phyloP scores from a whole-genome alignment of 2,329 filamentous ascomycete genomes.

The Cladophialophora bantiana region DNA sequence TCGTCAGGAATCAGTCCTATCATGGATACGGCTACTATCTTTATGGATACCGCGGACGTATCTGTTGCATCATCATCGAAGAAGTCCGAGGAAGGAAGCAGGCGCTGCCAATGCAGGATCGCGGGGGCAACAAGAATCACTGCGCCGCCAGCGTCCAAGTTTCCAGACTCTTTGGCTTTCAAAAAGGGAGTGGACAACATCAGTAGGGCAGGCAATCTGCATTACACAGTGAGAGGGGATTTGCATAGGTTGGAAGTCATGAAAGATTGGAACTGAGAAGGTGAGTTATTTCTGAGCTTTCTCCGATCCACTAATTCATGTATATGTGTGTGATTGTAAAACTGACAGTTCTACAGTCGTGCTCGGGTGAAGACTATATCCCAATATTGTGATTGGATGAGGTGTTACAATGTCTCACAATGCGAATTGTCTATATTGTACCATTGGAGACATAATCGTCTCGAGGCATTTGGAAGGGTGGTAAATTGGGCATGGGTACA shows the following conservation, averaged over 20 bases:
- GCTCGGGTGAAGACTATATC: background rate
- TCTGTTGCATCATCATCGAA: background rate
- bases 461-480: too few species aligned
- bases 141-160: conserved; percentile 5
- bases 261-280: conserved; percentile 74
- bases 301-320: too few species aligned
- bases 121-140: background rate
- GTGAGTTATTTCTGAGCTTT: conserved; percentile 51
- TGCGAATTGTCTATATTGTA: too few species aligned
- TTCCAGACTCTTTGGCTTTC: conserved; percentile 26
- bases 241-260: conserved; percentile 74
- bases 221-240: conserved; percentile 68
- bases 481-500: too few species aligned
- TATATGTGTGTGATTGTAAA: background rate
- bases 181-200: conserved; percentile 25
- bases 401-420: too few species aligned
- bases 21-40: background rate
- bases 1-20: background rate
- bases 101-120: background rate
- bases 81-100: background rate
- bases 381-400: background rate
- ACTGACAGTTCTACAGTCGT: background rate
- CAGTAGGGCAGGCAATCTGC: conserved; percentile 58
- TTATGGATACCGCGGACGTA: background rate
- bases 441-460: too few species aligned